phyloP scores from a whole-genome alignment of 2,329 filamentous ascomycete species.

The Claviceps sp. region DNA sequence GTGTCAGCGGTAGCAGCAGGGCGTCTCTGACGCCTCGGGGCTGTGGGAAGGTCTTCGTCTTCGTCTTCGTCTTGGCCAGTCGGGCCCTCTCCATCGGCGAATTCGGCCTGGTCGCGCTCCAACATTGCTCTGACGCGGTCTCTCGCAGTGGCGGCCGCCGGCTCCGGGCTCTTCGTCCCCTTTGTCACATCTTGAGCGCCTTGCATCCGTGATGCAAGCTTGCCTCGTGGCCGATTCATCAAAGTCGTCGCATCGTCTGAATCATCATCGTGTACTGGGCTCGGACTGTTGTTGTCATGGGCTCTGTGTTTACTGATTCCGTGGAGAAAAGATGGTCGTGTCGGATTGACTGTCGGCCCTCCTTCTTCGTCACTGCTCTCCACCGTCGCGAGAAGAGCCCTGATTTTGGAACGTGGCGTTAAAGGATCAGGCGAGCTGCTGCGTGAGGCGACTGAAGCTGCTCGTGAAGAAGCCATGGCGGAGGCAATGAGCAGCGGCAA shows the following conservation, averaged over 20 bases:
- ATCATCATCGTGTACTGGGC: conserved; percentile 25
- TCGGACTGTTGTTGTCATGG: not conserved
- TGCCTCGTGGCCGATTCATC: conserved; percentile 40
- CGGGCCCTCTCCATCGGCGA: conserved; percentile 12
- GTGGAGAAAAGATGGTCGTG: conserved; percentile 4
- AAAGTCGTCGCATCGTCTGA: conserved; percentile 27
- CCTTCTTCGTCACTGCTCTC: conserved; percentile 38
- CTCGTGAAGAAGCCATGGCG: conserved; percentile 35
- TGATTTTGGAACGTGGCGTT: conserved; percentile 41
- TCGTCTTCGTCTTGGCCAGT: conserved; percentile 19
- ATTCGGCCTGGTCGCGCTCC: conserved; percentile 16
- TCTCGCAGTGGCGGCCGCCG: conserved; percentile 19
- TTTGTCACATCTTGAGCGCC: conserved; percentile 13
- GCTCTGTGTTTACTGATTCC: not conserved
- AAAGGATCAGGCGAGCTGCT: conserved; percentile 30
- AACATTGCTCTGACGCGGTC: conserved; percentile 29
- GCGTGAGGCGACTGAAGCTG: conserved; percentile 30
- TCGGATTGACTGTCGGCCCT: conserved; percentile 6
- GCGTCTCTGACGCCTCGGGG: conserved; percentile 27
- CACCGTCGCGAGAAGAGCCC: conserved; percentile 36
- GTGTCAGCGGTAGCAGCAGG: conserved; percentile 18
- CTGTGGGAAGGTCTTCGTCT: conserved; percentile 24
- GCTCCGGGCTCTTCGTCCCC: conserved; percentile 3
- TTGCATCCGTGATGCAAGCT: conserved; percentile 52
- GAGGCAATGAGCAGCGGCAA: not conserved